Evolutionary conservation across 805 yeast genomes (phyloP).

Genomic region (Candida endomychidarum): DNA sequence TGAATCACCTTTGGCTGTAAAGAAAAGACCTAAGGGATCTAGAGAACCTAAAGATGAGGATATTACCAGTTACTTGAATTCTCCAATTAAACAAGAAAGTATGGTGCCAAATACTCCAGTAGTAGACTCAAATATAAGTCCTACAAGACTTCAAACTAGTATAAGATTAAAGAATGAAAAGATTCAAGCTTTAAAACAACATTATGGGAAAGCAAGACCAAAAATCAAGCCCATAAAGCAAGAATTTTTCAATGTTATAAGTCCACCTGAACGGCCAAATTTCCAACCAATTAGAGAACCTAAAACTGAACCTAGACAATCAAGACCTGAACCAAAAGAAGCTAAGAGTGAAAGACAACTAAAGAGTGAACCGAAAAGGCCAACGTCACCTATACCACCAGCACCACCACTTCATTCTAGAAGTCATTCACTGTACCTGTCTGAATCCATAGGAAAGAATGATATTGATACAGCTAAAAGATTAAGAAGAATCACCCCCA

Average conservation of each 20-base stretch:
- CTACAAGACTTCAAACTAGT: conserved; percentile 39
- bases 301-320: neutral
- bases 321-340: neutral
- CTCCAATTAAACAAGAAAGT: conserved; percentile 32
- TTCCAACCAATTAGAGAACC: conserved; percentile 7
- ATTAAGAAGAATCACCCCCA: conserved; percentile 35
- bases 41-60: neutral
- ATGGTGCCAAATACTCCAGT: conserved; percentile 21
- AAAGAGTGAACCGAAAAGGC: neutral
- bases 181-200: conserved; percentile 33
- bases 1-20: conserved; percentile 34
- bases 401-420: conserved; percentile 5
- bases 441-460: conserved; percentile 4
- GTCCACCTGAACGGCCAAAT: conserved; percentile 16
- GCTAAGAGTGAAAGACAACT: neutral
- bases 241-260: conserved; percentile 8
- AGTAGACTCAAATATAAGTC: conserved; percentile 26
- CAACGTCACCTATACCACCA: conserved; percentile 6
- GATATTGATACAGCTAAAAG: conserved; percentile 34
- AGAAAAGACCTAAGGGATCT: conserved; percentile 16
- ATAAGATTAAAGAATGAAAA: conserved; percentile 32
- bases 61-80: conserved; percentile 26
- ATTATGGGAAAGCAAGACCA: conserved; percentile 26
- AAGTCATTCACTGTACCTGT: neutral
- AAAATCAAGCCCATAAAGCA: neutral